Evolutionary conservation across 192 early-diverging fungal species (phyloP), one percentile per base, ranked within the genome.

Genomic region (Mortierella alpina): DNA sequence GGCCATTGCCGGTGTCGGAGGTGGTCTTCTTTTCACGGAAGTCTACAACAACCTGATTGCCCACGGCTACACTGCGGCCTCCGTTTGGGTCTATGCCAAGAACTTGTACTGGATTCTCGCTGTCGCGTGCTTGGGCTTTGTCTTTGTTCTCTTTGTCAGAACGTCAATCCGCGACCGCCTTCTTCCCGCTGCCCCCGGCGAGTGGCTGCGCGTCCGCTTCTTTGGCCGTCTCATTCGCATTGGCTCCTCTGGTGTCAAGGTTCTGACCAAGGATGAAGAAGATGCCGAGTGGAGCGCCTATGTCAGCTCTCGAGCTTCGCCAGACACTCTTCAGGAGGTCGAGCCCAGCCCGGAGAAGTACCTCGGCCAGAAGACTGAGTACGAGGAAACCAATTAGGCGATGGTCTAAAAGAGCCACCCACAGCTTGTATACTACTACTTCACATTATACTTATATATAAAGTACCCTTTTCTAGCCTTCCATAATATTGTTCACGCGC

Each of bases 61-160:
- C 64, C 58, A 72, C 46, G 88, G 74, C 61, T 83, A 82, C 58
- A 83, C 82, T 18, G 79, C 82, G 71, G 55, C 52, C 17, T 66
- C 87, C 55, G 63, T 68, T 11, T 70, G 75, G 53, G 77, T 87
- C 56, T 91, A 91, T 66, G 66, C 57, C 18, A 81, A 87, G 62
- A 91, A 94, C 85, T 90, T 94, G 73, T 76, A 84, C 70, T 94
- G 93, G 93, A 88, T 94, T 71, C 83, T 93, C 22, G 86, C 71
- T 9, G 59, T 93, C 18, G 81, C 85, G 12, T 40, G 82, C 50
- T 7, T 88, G 20, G 92, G 91, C 22, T 84, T 92, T 69, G 11
- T 90, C 18, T 59, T 88, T 69, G 74, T 88, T 39, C 41, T 91
- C 60, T 87, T 91, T 63, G 82, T 94, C 31, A 86, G 90, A 9